Conservation (phyloP, 1,284 basidiomycete species). For the Apiotrichum brassicae region DNA sequence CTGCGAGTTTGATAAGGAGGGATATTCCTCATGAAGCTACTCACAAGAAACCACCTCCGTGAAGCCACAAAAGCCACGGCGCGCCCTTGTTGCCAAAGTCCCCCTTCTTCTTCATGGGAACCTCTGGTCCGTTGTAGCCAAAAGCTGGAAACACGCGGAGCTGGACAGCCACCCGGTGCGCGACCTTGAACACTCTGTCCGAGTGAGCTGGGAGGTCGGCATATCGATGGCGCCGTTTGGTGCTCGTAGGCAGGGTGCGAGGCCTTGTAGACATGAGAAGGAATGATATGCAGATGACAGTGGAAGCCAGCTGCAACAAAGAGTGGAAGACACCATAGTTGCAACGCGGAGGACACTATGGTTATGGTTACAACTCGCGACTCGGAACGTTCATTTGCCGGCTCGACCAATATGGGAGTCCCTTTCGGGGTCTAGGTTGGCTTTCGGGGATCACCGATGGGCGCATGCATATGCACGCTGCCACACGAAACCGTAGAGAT, state of each 20-base stretch:
- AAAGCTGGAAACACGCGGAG: constrained; percentile 23
- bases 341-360: too few relatives aligned
- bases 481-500: too few relatives aligned
- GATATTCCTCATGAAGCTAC: not conserved
- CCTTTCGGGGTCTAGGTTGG: too few relatives aligned
- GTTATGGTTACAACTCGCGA: too few relatives aligned
- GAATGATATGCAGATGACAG: too few relatives aligned
- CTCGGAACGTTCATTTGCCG: too few relatives aligned
- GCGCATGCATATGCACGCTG: too few relatives aligned
- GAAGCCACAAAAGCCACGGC: constrained; percentile 31
- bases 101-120: not conserved
- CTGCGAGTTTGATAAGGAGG: constrained; percentile 7
- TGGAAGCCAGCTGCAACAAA: too few relatives aligned
- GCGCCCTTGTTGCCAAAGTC: not conserved
- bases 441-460: too few relatives aligned
- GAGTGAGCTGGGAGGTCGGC: constrained; percentile 3
- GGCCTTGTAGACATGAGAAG: not conserved
- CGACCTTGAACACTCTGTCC: constrained; percentile 20
- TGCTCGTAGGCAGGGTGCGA: too few relatives aligned
- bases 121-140: not conserved
- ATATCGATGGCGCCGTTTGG: not conserved
- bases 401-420: too few relatives aligned
- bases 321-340: too few relatives aligned
- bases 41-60: constrained; percentile 20
- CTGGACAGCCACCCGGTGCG: constrained; percentile 20